Percentiles rank a stretch among this genome's conserved stretches.
Evolutionary conservation across 306 rosid species (phyloP).

Genomic region (Rosa persica): DNA sequence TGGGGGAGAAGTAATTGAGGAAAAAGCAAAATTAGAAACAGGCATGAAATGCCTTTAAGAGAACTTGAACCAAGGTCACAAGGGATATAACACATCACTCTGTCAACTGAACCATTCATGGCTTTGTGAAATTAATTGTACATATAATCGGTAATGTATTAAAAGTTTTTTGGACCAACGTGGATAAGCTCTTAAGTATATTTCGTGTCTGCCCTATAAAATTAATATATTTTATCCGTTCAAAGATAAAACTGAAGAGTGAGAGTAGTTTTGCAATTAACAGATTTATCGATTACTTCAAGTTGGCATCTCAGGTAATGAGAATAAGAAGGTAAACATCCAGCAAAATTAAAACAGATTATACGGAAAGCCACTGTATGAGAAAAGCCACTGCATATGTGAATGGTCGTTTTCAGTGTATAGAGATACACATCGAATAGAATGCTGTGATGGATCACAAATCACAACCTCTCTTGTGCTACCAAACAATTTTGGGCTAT

Average conservation of each 20-base stretch:
- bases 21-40: too few species aligned
- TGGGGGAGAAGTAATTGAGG: too few species aligned
- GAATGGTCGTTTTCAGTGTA: neutral
- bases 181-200: too few species aligned
- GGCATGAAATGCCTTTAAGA: too few species aligned
- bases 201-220: too few species aligned
- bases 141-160: too few species aligned
- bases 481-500: conserved; percentile 3
- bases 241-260: neutral
- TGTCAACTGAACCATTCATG: too few species aligned
- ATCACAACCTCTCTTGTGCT: neutral
- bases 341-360: neutral
- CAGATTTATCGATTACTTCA: neutral
- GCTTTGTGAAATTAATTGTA: too few species aligned
- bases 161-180: too few species aligned
- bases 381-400: neutral
- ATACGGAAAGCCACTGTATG: neutral
- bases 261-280: neutral
- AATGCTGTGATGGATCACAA: conserved; percentile 2
- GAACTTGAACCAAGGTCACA: too few species aligned
- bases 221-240: neutral
- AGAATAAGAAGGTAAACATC: neutral
- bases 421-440: neutral
- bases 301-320: neutral
- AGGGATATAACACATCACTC: too few species aligned